Base-by-base conservation (phyloP, 139 green algal species). In the Desmodesmus armatus region DNA sequence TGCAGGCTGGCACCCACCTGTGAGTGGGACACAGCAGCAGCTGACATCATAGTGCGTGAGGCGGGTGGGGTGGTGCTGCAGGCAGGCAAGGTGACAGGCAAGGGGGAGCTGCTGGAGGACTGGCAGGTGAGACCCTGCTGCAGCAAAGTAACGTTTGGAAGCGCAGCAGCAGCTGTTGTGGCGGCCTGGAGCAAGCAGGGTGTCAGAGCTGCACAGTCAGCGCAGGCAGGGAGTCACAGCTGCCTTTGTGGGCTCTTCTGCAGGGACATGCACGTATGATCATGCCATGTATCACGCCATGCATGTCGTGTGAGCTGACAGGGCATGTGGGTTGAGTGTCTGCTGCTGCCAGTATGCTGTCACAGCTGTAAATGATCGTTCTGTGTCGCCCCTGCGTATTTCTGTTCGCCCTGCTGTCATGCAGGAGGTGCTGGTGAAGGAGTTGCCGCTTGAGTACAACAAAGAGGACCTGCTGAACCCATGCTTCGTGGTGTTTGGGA, bases 401-500 rank as follows among this genome's bases (percentile, higher is more conserved):
- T 33, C n/a, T 67, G 73, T 29, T 69, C 39, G 25, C 83, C 43
- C 44, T 72, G 40, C 17, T 25, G 60, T 47, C 60, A 15, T 84
- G 62, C 88, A 96, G 91, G 87, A 89, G 1, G 93, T 88, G 62
- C 74, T 97, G 15, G 49, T 88, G 0, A 87, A 92, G 84, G 79
- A 94, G 77, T 25, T 85, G 74, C 82, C 91, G 0, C 78, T 98
- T 41, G 78, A 90, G 62, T 98, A 98, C 90, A 96, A 97, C 92
- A 98, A 98, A 88, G 82, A 93, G 71, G 83, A 91, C 76, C 75
- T 94, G 70, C 91, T 98, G 2, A 98, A 98, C 80, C 95, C 95
- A 1, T 97, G 92, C 86, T 98, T 98, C 75, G 91, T 98, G 13
- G 95, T 96, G 31, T 98, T 96, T 74, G 95, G 95, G n/a, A 89